Evolutionary conservation across 345 rosid species (phyloP).

Genomic region (Rhodamnia argentea): DNA sequence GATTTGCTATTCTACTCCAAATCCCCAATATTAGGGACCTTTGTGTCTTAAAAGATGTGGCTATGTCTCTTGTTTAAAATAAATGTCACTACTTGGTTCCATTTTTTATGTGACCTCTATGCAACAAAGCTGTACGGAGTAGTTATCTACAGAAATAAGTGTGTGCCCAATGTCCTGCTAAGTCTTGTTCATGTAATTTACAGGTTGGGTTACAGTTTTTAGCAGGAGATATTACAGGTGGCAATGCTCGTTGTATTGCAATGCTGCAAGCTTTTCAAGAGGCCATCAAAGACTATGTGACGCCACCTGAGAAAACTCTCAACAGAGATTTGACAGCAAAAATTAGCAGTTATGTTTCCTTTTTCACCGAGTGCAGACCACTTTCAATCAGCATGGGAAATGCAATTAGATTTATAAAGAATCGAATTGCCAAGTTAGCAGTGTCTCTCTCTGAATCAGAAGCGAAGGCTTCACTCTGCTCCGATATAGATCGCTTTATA

Average conservation of each 20-base stretch:
- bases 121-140: not conserved
- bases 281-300: constrained; percentile 66
- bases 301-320: constrained; percentile 73
- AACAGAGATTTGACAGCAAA: constrained; percentile 75
- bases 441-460: constrained; percentile 56
- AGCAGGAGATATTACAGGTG: constrained; percentile 71
- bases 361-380: constrained; percentile 81
- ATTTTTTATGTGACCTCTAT: not conserved
- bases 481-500: constrained; percentile 78
- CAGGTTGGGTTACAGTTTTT: constrained; percentile 88
- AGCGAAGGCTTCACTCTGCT: constrained; percentile 56
- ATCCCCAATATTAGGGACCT: not conserved
- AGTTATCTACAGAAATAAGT: not conserved
- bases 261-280: constrained; percentile 91
- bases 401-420: constrained; percentile 76
- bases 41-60: not conserved
- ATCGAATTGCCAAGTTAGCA: constrained; percentile 63
- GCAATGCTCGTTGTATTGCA: constrained; percentile 94
- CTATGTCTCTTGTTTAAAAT: not conserved
- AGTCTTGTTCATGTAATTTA: constrained; percentile 4
- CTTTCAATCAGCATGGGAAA: constrained; percentile 97
- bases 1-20: not conserved
- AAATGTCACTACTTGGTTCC: not conserved
- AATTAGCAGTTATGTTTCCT: constrained; percentile 80
- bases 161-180: not conserved